Evolutionary conservation across 495 filamentous ascomycete species (phyloP), one percentile per base, ranked within the genome.

Genomic region (Penicillium ucsense): DNA sequence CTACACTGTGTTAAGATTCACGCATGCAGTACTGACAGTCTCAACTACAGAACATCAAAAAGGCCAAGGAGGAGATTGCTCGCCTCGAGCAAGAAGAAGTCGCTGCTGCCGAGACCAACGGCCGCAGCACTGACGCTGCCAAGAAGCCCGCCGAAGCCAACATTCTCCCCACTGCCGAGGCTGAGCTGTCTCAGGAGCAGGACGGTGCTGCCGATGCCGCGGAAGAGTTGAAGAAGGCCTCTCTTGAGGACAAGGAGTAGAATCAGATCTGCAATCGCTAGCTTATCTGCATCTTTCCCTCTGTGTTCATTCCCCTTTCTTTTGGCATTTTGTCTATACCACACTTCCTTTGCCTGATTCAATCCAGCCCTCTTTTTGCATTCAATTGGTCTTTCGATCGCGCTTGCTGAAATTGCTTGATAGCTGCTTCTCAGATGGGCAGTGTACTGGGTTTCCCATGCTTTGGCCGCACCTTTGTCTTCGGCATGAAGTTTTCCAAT

Each of bases 41-140:
- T 30, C 5, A 12, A 5, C 41, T 20, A n/a, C 57, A 88, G 84
- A 88, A 88, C 64, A 82, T 88, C 61, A 77, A 78, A 49, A 82
- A 81, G 56, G 82, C 80, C 43, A 67, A 83, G 61, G 81, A 80
- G 47, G 81, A 84, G 52, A 85, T 85, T 53, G 74, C 78, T 46
- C 73, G 73, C 41, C 72, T 85, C 28, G 81, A 85, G 57, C 73
- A 60, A 65, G 80, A 72, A 65, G 69, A 59, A 51, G 60, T 52
- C 43, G 64, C 51, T 6, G 43, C 42, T 39, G 33, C 55, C 41
- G 43, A 63, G 50, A 46, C 54, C 50, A 56, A 63, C 35, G 49
- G 51, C 53, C 59, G 62, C 30, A 51, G 62, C 48, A 70, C 61
- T 47, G 54, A 80, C 42, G 60, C 54, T 32, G 68, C 68, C 38